Evolutionary conservation across 495 filamentous ascomycete species (phyloP).

Genomic region (Penicillium mononematosum): DNA sequence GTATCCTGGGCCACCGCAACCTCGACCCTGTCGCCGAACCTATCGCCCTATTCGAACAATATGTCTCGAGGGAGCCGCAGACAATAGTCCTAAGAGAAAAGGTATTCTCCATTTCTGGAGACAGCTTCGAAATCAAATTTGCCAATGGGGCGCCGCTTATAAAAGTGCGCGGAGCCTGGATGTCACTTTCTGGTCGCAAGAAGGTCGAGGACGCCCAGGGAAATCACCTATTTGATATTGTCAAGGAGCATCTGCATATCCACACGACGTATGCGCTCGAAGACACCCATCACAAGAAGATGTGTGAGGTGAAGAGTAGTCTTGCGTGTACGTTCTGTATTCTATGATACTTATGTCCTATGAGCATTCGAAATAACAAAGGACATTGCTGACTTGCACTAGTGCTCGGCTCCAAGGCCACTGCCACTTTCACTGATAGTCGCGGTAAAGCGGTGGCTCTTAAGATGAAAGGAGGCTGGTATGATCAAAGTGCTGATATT

Average conservation of each 20-base stretch:
- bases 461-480: constrained; percentile 32
- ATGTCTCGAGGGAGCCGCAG: constrained; percentile 45
- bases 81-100: constrained; percentile 56
- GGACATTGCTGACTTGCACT: constrained; percentile 10
- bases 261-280: constrained; percentile 50
- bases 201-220: constrained; percentile 45
- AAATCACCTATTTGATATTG: constrained; percentile 51
- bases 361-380: no score
- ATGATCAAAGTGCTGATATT: constrained; percentile 29
- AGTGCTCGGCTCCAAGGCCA: constrained; percentile 36
- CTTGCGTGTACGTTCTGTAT: constrained; percentile 43
- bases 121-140: constrained; percentile 55
- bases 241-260: constrained; percentile 49
- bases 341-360: neutral
- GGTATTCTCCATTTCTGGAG: constrained; percentile 52
- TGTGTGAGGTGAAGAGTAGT: constrained; percentile 52
- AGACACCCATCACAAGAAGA: constrained; percentile 36
- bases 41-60: constrained; percentile 50
- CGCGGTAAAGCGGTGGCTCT: constrained; percentile 18
- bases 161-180: constrained; percentile 51
- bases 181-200: constrained; percentile 44
- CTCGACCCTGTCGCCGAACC: constrained; percentile 23
- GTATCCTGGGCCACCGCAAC: constrained; percentile 18
- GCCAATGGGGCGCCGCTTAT: constrained; percentile 47
- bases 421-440: constrained; percentile 27